Conservation (phyloP, 208 protist genomes). For the Leishmania gerbilli region DNA sequence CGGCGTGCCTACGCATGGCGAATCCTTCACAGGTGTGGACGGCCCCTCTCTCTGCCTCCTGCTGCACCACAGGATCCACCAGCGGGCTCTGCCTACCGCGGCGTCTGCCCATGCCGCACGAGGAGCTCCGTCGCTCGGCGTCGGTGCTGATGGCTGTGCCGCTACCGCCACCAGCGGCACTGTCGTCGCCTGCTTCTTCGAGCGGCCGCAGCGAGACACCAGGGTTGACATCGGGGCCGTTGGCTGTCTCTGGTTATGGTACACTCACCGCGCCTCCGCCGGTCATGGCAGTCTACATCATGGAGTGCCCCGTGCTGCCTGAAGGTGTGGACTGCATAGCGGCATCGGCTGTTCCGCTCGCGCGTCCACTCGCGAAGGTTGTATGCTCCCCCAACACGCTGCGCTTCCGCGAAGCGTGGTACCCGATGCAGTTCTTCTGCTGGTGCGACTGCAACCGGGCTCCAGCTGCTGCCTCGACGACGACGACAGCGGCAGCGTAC, state of each 20-base stretch:
- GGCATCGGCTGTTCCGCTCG: slow-evolving; percentile 12
- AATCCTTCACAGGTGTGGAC: slow-evolving; percentile 16
- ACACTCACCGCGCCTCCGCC: not conserved
- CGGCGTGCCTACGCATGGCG: slow-evolving; percentile 24
- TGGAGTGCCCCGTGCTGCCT: slow-evolving; percentile 33
- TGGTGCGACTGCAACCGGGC: slow-evolving; percentile 31
- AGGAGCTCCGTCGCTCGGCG: slow-evolving; percentile 17
- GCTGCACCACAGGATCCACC: not conserved
- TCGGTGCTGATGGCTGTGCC: slow-evolving; percentile 29
- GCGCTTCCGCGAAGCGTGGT: slow-evolving; percentile 62
- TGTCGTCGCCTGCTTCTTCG: not conserved
- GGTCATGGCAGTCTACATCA: slow-evolving; percentile 21
- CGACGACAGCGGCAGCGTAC: not conserved
- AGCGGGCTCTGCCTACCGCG: slow-evolving; percentile 17
- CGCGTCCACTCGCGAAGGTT: slow-evolving; percentile 18
- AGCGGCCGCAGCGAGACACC: not conserved
- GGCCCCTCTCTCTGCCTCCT: not conserved
- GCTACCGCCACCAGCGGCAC: not conserved
- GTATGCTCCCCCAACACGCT: slow-evolving; percentile 52
- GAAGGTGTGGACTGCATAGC: slow-evolving; percentile 33
- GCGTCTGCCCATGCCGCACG: slow-evolving; percentile 8
- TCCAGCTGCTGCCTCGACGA: not conserved
- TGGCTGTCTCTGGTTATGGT: not conserved
- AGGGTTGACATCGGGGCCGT: not conserved
- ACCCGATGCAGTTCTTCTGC: slow-evolving; percentile 50